Conservation (phyloP, 805 yeast genomes). For the Yamadazyma tumulicola region DNA sequence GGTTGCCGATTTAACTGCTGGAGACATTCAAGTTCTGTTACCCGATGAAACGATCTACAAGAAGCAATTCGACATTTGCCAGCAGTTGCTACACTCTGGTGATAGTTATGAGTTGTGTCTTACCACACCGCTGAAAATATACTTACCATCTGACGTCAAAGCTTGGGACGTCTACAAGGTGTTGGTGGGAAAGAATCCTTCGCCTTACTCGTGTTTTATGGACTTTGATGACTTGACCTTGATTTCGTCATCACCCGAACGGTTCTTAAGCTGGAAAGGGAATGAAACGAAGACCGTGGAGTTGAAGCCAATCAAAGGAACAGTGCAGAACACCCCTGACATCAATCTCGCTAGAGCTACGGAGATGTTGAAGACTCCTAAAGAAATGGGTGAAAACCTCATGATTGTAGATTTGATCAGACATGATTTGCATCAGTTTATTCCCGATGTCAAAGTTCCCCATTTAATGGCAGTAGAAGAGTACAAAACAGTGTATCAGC, state of each 20-base stretch:
- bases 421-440: constrained; percentile 75
- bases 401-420: constrained; percentile 97
- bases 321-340: constrained; percentile 64
- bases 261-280: constrained; percentile 78
- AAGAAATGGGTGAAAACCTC: constrained; percentile 91
- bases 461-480: constrained; percentile 91
- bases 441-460: constrained; percentile 64
- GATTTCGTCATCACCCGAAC: constrained; percentile 90
- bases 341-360: constrained; percentile 60
- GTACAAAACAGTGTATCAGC: constrained; percentile 83
- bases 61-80: constrained; percentile 58
- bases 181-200: constrained; percentile 72
- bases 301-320: constrained; percentile 94
- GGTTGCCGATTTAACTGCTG: constrained; percentile 21
- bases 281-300: constrained; percentile 50
- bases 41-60: constrained; percentile 58
- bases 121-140: constrained; percentile 68
- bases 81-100: constrained; percentile 65
- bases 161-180: constrained; percentile 83
- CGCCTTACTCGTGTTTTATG: constrained; percentile 86
- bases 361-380: constrained; percentile 68
- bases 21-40: constrained; percentile 27
- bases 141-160: constrained; percentile 43
- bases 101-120: constrained; percentile 93
- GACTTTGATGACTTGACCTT: constrained; percentile 61